These are phyloP conservation scores for Neocatenulostroma microsporum DNA, from an alignment of 2,329 filamentous ascomycete genomes.

Conservation along the genomic window DNA sequence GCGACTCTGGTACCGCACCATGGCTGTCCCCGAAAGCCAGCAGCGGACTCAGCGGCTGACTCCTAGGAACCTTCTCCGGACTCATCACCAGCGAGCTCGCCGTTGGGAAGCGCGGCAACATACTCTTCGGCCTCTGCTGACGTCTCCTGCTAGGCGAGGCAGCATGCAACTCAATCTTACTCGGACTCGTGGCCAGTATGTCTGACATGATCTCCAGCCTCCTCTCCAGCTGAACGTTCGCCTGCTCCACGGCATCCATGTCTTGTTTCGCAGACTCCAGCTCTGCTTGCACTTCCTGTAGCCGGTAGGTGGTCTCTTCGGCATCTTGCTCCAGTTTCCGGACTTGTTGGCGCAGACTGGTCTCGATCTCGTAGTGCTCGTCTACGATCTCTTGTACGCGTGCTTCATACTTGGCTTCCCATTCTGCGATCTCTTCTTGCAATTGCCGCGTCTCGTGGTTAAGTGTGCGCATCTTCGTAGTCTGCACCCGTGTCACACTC, in stretches of 20 bases:
- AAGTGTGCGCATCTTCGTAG: constrained; percentile 31
- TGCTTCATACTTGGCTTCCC: constrained; percentile 32
- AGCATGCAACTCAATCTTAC: constrained; percentile 28
- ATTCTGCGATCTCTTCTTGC: constrained; percentile 29
- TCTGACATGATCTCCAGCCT: constrained; percentile 32
- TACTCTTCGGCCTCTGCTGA: constrained; percentile 27
- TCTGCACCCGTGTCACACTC: constrained; percentile 29
- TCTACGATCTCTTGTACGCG: constrained; percentile 29
- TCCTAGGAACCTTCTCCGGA: constrained; percentile 17
- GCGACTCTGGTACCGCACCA: not conserved
- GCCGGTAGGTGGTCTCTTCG: constrained; percentile 22
- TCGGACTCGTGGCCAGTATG: constrained; percentile 31
- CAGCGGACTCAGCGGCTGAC: constrained; percentile 9
- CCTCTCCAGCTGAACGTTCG: constrained; percentile 32
- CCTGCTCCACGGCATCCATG: constrained; percentile 27
- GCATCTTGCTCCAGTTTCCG: constrained; percentile 23
- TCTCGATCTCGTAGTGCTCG: constrained; percentile 22
- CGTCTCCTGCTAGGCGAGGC: constrained; percentile 19
- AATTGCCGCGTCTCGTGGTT: constrained; percentile 28
- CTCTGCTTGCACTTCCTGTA: constrained; percentile 29
- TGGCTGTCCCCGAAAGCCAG: constrained; percentile 7
- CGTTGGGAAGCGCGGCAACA: constrained; percentile 29
- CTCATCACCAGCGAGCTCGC: constrained; percentile 22
- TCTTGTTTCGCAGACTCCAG: constrained; percentile 24
- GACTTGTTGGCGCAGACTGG: constrained; percentile 23